These are phyloP conservation scores for Cystobasidium sp. DNA, from an alignment of 1,284 basidiomycete species.

Conservation along the genomic window DNA sequence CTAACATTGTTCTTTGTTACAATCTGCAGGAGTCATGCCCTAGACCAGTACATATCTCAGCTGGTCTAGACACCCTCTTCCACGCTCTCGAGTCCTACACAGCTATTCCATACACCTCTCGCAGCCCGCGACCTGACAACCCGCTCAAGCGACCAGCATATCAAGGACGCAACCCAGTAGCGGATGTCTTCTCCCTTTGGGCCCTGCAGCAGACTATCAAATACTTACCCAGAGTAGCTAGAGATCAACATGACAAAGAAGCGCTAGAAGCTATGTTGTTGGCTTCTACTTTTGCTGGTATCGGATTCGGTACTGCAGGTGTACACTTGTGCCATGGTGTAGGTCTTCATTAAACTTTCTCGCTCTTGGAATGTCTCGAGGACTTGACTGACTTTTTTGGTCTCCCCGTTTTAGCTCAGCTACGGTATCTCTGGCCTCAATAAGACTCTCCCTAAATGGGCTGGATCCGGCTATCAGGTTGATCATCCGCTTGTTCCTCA, in stretches of 20 bases:
- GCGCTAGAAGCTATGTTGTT: constrained; percentile 87
- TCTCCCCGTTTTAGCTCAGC: too few species aligned
- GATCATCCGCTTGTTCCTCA: constrained; percentile 90
- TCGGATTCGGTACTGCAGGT: constrained; percentile 87
- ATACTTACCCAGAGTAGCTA: constrained; percentile 84
- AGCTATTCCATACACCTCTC: constrained; percentile 86
- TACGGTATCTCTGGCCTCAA: constrained; percentile 82
- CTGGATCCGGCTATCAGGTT: constrained; percentile 58
- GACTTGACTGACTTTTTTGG: too few species aligned
- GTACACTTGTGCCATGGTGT: constrained; percentile 89
- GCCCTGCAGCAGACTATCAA: constrained; percentile 88
- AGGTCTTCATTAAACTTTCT: too few species aligned
- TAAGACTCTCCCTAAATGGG: constrained; percentile 84
- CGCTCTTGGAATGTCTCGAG: too few species aligned
- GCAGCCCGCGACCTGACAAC: constrained; percentile 84
- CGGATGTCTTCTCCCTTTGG: constrained; percentile 95
- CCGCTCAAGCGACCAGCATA: constrained; percentile 87
- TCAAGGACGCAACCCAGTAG: constrained; percentile 85
- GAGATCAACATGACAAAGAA: constrained; percentile 75
- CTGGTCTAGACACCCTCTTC: constrained; percentile 80
- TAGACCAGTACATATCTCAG: constrained; percentile 84
- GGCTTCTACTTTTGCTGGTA: constrained; percentile 67
- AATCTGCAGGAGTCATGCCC: constrained; percentile 66
- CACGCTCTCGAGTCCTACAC: constrained; percentile 73
- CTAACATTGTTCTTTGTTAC: not conserved